These are phyloP conservation scores for Ceratocystis variospora DNA, from an alignment of 2,329 filamentous ascomycete species.

Conservation along the genomic window DNA sequence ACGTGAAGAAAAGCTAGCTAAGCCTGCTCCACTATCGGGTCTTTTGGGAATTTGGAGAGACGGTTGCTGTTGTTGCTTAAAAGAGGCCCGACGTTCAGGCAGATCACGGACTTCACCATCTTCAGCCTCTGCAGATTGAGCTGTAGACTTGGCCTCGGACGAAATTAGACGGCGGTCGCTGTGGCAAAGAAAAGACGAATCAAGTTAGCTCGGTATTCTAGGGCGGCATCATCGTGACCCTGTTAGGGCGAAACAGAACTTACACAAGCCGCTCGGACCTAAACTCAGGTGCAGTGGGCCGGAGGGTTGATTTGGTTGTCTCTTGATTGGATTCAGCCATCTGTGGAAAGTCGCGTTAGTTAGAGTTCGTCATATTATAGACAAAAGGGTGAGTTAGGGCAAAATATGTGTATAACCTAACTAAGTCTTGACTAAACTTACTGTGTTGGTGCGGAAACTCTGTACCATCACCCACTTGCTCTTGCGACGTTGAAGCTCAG, in stretches of 20 bases:
- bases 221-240: no score
- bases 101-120: constrained; percentile 49
- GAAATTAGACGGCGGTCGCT: not conserved
- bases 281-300: constrained; percentile 50
- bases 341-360: not conserved
- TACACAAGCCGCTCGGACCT: constrained; percentile 37
- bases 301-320: constrained; percentile 32
- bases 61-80: constrained; percentile 25
- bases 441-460: constrained; percentile 53
- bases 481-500: constrained; percentile 53
- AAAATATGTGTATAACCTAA: constrained; percentile 18
- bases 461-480: constrained; percentile 61
- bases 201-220: no score
- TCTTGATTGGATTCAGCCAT: constrained; percentile 3
- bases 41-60: constrained; percentile 15
- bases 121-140: constrained; percentile 40
- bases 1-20: not conserved
- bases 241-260: constrained; percentile 14
- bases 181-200: not conserved
- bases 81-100: constrained; percentile 20
- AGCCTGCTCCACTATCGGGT: constrained; percentile 3
- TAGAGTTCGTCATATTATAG: not conserved
- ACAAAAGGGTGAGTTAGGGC: constrained; percentile 12
- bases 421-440: constrained; percentile 27
- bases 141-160: not conserved